Conservation (phyloP, 495 filamentous ascomycete species). For the Tetracladium marchalianum region DNA sequence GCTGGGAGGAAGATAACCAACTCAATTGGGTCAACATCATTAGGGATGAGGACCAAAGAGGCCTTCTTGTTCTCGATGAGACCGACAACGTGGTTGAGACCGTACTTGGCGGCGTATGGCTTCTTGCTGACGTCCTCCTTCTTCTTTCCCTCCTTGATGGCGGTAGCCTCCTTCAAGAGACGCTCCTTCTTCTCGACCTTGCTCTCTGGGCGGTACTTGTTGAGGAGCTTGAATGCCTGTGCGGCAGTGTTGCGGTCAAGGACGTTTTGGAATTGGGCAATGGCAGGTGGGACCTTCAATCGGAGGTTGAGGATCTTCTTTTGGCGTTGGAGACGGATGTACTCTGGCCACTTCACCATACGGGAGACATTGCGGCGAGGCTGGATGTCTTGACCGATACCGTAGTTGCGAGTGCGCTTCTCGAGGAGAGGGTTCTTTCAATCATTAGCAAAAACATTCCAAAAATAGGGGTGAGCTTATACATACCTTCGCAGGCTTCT, state of each 20-base stretch:
- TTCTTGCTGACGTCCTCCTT: conserved; percentile 99
- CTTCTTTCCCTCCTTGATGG: conserved; percentile 96
- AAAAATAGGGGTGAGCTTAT: neutral
- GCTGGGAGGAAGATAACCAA: conserved; percentile 98
- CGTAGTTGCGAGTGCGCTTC: conserved; percentile 95
- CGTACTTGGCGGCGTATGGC: conserved; percentile 98
- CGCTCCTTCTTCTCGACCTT: conserved; percentile 99
- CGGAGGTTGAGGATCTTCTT: conserved; percentile 99
- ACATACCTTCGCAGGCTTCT: conserved; percentile 93
- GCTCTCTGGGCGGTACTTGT: conserved; percentile 99
- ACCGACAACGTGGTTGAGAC: conserved; percentile 99
- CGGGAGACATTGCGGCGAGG: conserved; percentile 93
- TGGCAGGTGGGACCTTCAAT: conserved; percentile 95
- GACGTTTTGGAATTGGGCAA: conserved; percentile 94
- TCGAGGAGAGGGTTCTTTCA: conserved; percentile 95
- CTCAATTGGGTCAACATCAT: conserved; percentile 99
- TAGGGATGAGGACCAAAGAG: conserved; percentile 90
- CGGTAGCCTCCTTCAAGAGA: conserved; percentile 93
- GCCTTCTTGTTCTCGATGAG: conserved; percentile 99
- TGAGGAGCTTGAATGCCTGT: conserved; percentile 95
- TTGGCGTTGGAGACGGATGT: conserved; percentile 98
- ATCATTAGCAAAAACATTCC: conserved; percentile 24
- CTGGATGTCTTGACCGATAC: conserved; percentile 98
- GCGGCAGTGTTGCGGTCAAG: conserved; percentile 98
- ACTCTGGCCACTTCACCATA: conserved; percentile 99